Evolutionary conservation across 73 alveolate genomes (phyloP), one percentile per base, ranked within the genome.

Genomic region (Strombidium stylifer): DNA sequence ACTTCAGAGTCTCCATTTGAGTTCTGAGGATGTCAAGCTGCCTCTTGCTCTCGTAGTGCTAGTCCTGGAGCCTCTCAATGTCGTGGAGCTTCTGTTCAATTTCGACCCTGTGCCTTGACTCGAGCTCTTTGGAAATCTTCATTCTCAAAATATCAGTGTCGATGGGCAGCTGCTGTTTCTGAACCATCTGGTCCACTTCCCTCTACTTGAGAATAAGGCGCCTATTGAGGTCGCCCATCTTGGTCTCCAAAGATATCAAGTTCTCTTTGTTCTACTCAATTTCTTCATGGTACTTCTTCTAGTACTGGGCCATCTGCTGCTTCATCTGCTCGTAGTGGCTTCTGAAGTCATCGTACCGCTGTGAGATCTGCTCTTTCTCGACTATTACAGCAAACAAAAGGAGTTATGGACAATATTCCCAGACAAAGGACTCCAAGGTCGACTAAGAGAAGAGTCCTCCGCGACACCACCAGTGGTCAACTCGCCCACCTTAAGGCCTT

Each of bases 131-230:
- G 18, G 50, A 42, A 0, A 80, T 77, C 39, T 74, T 85, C 37
- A 85, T 45, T 31, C 94, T 58, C 28, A 85, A 45, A 24, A 78
- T 57, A 54, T 85, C 94, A 46, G 62, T 52, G 56, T 85, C 94
- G 6, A 85, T 39, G 3, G 91, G 90, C 37, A 81, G 81, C 32
- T 70, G 35, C 71, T 73, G 59, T 39, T 85, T 72, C 0, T 64
- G 21, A 36, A 80, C 79, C 74, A 85, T 71, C 56, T 69, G 69
- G 0, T 85, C 94, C 30, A 85, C 48, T 52, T 85, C 94, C 20
- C 83, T 57, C 51, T 85, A 48, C 35, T 69, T 62, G 21, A 51
- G 56, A 12, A 80, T 91, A 0, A 85, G 57, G 12, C 65, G 51
- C 8, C 69, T 45, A 47, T 74, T 85, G 40, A 85, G 69, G 47